Conservation (phyloP, 768 basidiomycete species). For the Lentinus tigrinus region DNA sequence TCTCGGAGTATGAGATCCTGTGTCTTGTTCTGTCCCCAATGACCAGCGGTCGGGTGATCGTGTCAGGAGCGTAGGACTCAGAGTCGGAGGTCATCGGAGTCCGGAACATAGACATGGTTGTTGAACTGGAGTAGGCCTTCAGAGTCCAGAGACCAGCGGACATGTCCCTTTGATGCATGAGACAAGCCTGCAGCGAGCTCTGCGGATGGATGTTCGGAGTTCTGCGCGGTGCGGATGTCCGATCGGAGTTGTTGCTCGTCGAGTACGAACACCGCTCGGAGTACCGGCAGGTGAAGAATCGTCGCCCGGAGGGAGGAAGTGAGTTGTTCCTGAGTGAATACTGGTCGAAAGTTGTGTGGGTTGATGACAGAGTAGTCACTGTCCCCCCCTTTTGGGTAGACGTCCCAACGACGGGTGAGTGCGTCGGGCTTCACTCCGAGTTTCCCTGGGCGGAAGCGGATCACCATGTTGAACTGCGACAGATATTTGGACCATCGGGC, state of each 20-base stretch:
- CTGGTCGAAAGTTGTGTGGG: slow-evolving; percentile 19
- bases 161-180: background rate
- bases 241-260: slow-evolving; percentile 22
- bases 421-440: slow-evolving; percentile 15
- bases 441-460: slow-evolving; percentile 5
- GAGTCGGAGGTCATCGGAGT: slow-evolving; percentile 20
- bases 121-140: slow-evolving; percentile 14
- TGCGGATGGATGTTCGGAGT: background rate
- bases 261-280: slow-evolving; percentile 18
- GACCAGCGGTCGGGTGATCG: slow-evolving; percentile 29
- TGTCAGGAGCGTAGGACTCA: slow-evolving; percentile 26
- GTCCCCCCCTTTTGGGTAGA: slow-evolving; percentile 25
- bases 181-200: background rate
- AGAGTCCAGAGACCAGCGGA: background rate
- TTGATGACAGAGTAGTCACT: slow-evolving; percentile 21
- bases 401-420: slow-evolving; percentile 21
- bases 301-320: slow-evolving; percentile 19
- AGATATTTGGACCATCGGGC: slow-evolving; percentile 34
- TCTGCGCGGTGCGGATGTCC: slow-evolving; percentile 11
- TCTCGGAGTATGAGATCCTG: slow-evolving; percentile 21
- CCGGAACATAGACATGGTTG: slow-evolving; percentile 23
- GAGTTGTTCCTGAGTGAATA: slow-evolving; percentile 23
- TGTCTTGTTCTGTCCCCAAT: slow-evolving; percentile 28
- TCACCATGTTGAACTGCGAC: slow-evolving; percentile 21
- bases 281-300: slow-evolving; percentile 8